Evolutionary conservation across 2,329 filamentous ascomycete genomes (phyloP).

Genomic region (Berkeleyomyces rouxiae): DNA sequence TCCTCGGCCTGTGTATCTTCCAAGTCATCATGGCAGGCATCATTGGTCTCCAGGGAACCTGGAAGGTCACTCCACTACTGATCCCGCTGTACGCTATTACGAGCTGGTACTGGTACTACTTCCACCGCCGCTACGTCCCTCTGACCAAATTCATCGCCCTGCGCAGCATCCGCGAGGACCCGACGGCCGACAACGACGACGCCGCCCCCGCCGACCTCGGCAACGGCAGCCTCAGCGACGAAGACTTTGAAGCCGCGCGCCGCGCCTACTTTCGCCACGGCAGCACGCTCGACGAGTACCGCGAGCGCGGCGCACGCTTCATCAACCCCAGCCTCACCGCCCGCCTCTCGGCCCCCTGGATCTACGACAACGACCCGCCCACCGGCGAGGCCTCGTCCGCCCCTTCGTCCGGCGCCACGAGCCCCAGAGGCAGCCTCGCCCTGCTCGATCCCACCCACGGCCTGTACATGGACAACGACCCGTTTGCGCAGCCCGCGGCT

Average conservation of each 20-base stretch:
- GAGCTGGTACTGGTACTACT: constrained; percentile 79
- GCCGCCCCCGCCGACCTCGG: constrained; percentile 18
- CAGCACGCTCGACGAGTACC: constrained; percentile 55
- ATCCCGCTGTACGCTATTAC: constrained; percentile 64
- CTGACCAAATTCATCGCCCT: constrained; percentile 86
- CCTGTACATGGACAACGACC: background rate
- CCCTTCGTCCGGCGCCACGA: background rate
- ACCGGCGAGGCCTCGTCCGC: background rate
- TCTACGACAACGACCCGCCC: constrained; percentile 27
- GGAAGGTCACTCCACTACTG: constrained; percentile 55
- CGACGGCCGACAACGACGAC: constrained; percentile 21
- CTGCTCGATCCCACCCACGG: background rate
- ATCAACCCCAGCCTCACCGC: constrained; percentile 58
- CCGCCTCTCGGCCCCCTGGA: constrained; percentile 56
- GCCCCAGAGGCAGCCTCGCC: background rate
- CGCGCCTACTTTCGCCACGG: constrained; percentile 32
- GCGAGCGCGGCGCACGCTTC: constrained; percentile 53
- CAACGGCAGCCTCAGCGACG: background rate
- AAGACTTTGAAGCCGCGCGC: constrained; percentile 15
- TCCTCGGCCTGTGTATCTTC: constrained; percentile 74
- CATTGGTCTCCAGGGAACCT: constrained; percentile 57
- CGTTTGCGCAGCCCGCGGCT: background rate
- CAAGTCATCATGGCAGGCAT: constrained; percentile 83
- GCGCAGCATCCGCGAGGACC: constrained; percentile 53
- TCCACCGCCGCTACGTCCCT: constrained; percentile 64